Base-by-base conservation (phyloP, 257 asterid species). In the Pogostemon cablin region DNA sequence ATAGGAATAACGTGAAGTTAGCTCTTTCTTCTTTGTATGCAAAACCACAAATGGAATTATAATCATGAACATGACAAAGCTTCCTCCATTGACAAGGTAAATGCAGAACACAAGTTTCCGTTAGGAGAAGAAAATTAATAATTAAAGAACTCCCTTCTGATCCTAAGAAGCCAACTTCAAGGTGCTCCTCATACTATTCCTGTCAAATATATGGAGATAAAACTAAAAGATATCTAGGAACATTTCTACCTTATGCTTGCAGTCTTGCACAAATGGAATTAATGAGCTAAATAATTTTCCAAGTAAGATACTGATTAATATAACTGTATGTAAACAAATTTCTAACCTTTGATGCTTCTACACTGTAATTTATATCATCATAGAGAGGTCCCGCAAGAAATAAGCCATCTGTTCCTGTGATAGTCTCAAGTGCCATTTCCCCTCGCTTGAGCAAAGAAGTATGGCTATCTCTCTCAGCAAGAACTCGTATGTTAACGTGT, bases 361-460 rank as follows among this genome's bases (percentile, higher is more conserved):
- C 63, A 15, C 67, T 77, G 87, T 93, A 93, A 65, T 72, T 72
- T 67, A 83, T 84, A 81, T 90, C 98, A 81, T 90, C 98, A 78
- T 93, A 93, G n/a, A 93, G 90, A 69, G 98, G 97, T 54, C 98
- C 98, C 10, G 96, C 96, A 74, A 79, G 79, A 81, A 81, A 93
- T 65, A 78, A 68, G 50, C 98, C 98, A 82, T 86, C 90, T 56
- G 74, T 61, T 60, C 86, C 86, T 1, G 98, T 93, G 79, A 80
- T 73, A 65, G 90, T 85, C 85, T 88, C 89, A 79, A 85, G 87
- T 65, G 87, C 89, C 69, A 83, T 61, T 72, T 87, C 90, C 5
- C 93, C 96, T 81, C 77, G 82, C 81, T 87, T 87, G 53, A 90
- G 85, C 40, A 83, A 75, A 79, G 96, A 83, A 75, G 71, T 78